Evolutionary conservation across 1,284 basidiomycete species (phyloP).

Genomic region (Dichomitus squalens): DNA sequence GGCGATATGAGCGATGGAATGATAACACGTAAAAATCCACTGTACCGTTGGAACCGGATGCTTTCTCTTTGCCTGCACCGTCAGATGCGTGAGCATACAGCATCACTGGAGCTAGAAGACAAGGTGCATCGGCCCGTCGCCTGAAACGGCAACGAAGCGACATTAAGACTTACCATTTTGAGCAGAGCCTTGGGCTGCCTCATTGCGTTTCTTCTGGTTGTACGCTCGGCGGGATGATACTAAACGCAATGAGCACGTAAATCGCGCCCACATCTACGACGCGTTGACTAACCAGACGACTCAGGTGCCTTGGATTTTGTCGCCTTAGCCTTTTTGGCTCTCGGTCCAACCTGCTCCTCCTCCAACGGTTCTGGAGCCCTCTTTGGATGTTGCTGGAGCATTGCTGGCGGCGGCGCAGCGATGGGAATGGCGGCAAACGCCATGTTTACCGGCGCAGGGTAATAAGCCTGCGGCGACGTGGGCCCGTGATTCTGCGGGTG

Average conservation of each 20-base stretch:
- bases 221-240: slow-evolving; percentile 63
- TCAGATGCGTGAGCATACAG: slow-evolving; percentile 43
- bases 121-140: slow-evolving; percentile 21
- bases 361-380: slow-evolving; percentile 39
- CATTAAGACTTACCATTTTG: slow-evolving; percentile 44
- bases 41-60: slow-evolving; percentile 39
- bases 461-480: slow-evolving; percentile 25
- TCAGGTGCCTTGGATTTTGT: slow-evolving; percentile 39
- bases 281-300: slow-evolving; percentile 33
- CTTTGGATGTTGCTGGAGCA: slow-evolving; percentile 34
- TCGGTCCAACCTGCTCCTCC: slow-evolving; percentile 37
- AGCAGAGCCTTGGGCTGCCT: slow-evolving; percentile 53
- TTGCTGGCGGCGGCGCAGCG: slow-evolving; percentile 28
- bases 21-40: slow-evolving; percentile 20
- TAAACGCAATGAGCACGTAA: slow-evolving; percentile 21
- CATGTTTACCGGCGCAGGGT: slow-evolving; percentile 22
- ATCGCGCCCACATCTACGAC: neutral
- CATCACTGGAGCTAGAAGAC: slow-evolving; percentile 46
- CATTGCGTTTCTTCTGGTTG: slow-evolving; percentile 67
- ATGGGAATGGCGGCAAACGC: slow-evolving; percentile 25
- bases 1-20: slow-evolving; percentile 6
- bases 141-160: slow-evolving; percentile 9
- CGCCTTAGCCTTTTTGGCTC: slow-evolving; percentile 43
- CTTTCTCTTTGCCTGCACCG: slow-evolving; percentile 47
- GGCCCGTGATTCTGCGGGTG: slow-evolving; percentile 25